These are phyloP conservation scores for Sistotremastrum suecicum DNA, from an alignment of 768 basidiomycete species.

Conservation along the genomic window DNA sequence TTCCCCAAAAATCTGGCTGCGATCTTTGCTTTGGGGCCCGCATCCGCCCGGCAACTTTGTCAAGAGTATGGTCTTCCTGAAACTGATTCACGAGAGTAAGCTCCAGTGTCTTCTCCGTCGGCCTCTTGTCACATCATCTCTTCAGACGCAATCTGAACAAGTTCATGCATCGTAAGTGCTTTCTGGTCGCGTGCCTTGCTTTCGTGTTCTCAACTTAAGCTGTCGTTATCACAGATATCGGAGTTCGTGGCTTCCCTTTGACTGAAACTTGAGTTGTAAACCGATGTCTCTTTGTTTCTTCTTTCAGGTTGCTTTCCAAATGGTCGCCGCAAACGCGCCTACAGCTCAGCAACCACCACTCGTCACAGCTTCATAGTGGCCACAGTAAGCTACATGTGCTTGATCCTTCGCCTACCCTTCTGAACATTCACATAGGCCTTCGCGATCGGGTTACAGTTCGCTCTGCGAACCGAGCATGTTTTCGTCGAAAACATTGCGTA, in stretches of 20 bases:
- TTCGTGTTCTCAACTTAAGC: too few relatives aligned
- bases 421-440: too few relatives aligned
- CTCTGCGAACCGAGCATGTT: too few relatives aligned
- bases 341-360: too few relatives aligned
- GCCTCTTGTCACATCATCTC: conserved; percentile 12
- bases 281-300: neutral
- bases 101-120: conserved; percentile 7
- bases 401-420: too few relatives aligned
- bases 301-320: conserved; percentile 25
- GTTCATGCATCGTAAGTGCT: conserved; percentile 23
- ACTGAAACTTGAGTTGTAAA: conserved; percentile 1
- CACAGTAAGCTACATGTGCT: neutral
- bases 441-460: too few relatives aligned
- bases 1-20: conserved; percentile 34
- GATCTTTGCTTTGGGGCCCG: conserved; percentile 29
- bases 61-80: conserved; percentile 29
- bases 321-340: conserved; percentile 19
- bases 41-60: conserved; percentile 25
- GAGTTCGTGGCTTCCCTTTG: conserved; percentile 20
- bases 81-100: neutral
- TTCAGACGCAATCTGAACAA: conserved; percentile 26
- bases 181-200: too few relatives aligned
- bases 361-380: too few relatives aligned
- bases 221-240: conserved; percentile 16
- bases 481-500: too few relatives aligned